Base-by-base conservation (phyloP, 2,329 filamentous ascomycete genomes). In the Claviceps pusilla region DNA sequence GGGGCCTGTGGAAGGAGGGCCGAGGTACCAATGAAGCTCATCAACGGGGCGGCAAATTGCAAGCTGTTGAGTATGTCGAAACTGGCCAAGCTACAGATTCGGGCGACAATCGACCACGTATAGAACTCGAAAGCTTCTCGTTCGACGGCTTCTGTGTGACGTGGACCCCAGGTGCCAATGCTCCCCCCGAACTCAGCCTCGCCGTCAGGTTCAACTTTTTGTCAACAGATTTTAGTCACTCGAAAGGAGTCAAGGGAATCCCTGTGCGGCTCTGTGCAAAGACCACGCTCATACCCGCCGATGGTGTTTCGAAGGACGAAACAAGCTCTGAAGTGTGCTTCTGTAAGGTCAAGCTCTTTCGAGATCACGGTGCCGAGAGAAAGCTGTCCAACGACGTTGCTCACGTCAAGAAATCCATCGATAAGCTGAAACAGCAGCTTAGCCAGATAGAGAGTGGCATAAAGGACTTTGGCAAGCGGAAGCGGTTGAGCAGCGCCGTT, bases 141-240 rank as follows among this genome's bases (percentile, higher is more conserved):
- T 96, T 96, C 59, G 91, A 97, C 65, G 90, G 91, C 0, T 97
- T 97, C 66, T 91, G 85, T 7, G 88, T 97, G 4, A 80, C 84
- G 6, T 97, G 91, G 91, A 87, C 84, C 0, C 85, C 89, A 0
- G 84, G 82, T 4, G 69, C 78, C 46, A 84, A 83, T 50, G 82
- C 83, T 0, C 69, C 73, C 0, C 74, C 85, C 3, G 89, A 96
- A 62, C 93, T 89, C 67, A 87, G 83, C 50, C 82, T 98, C 54
- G 86, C 89, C 9, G 88, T 97, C 12, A 87, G 93, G 48, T 98
- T 97, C 76, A 98, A 98, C 71, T 98, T 98, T 65, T 76, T 98
- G 0, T 98, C 93, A 0, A 98, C 93, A 9, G 93, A 98, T 66
- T 98, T 97, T 66, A 97, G 91, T 68, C 93, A 97, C 65, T 97